A percentile compares a stretch with the other conserved stretches of the same genome.
Evolutionary conservation across 2,329 filamentous ascomycete genomes (phyloP).

Genomic region (Parastagonospora avenae): DNA sequence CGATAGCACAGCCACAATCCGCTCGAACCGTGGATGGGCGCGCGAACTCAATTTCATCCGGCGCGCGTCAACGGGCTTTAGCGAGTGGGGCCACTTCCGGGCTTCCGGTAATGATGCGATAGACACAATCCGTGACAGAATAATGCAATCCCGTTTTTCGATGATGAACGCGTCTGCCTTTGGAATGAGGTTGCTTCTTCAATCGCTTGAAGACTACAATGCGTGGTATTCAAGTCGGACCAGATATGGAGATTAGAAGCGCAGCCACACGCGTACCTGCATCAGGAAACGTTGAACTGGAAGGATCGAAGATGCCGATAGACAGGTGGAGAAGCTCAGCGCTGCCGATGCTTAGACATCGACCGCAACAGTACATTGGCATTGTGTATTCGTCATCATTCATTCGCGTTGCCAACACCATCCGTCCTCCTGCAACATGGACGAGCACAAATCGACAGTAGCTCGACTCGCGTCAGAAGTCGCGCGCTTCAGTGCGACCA

Average conservation of each 20-base stretch:
- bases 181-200: not conserved
- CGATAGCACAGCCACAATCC: not conserved
- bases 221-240: no score
- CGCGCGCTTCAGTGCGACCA: constrained; percentile 51
- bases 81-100: constrained; percentile 27
- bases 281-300: constrained; percentile 1
- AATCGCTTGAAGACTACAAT: not conserved
- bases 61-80: constrained; percentile 20
- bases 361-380: constrained; percentile 2
- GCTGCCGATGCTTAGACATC: constrained; percentile 22
- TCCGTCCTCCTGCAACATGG: constrained; percentile 21
- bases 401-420: constrained; percentile 1
- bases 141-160: not conserved
- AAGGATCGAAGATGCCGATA: constrained; percentile 15
- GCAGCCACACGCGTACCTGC: constrained; percentile 1
- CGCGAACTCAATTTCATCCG: not conserved
- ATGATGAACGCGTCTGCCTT: not conserved
- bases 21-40: no score
- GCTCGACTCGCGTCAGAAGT: constrained; percentile 42
- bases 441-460: constrained; percentile 33
- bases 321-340: constrained; percentile 30
- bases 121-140: constrained; percentile 1
- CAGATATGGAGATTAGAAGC: no score
- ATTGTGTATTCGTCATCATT: constrained; percentile 7
- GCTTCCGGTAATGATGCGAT: constrained; percentile 19